A percentile compares a stretch with the other conserved stretches of the same genome.
phyloP scores from a whole-genome alignment of 2,329 filamentous ascomycete species.

The Dactylellina parvicollis region DNA sequence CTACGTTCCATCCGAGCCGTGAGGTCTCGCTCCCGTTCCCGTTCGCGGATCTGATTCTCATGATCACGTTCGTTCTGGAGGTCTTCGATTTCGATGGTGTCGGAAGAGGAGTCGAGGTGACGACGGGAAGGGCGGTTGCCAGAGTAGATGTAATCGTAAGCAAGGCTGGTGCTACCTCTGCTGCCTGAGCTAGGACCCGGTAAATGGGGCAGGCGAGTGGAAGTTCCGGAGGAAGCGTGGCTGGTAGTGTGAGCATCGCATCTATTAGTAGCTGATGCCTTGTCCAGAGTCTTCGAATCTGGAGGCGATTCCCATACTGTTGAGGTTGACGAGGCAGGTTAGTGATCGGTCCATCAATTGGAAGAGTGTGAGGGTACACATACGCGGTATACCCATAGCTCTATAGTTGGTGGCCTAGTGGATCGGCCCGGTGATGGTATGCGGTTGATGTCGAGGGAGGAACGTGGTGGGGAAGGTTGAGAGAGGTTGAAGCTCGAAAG shows the following conservation, averaged over 20 bases:
- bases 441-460: conserved; percentile 9
- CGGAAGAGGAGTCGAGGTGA: conserved; percentile 46
- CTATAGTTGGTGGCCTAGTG: not conserved
- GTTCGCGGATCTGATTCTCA: conserved; percentile 51
- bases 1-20: conserved; percentile 52
- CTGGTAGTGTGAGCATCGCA: conserved; percentile 41
- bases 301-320: conserved; percentile 53
- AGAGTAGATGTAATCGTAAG: conserved; percentile 52
- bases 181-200: conserved; percentile 29
- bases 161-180: conserved; percentile 19
- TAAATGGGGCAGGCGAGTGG: conserved; percentile 29
- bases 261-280: conserved; percentile 47
- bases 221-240: conserved; percentile 47
- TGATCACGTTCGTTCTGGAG: conserved; percentile 52
- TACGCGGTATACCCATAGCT: conserved; percentile 51
- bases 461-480: conserved; percentile 22
- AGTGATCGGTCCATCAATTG: conserved; percentile 6
- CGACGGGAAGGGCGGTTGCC: conserved; percentile 47
- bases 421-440: not conserved
- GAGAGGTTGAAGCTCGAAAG: not conserved
- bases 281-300: conserved; percentile 51
- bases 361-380: not conserved
- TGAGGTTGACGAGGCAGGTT: not conserved
- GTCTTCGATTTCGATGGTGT: conserved; percentile 53
- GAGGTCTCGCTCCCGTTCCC: conserved; percentile 46